Evolutionary conservation across 768 basidiomycete species (phyloP), one percentile per base, ranked within the genome.

Genomic region (Lactifluus subvellereus): DNA sequence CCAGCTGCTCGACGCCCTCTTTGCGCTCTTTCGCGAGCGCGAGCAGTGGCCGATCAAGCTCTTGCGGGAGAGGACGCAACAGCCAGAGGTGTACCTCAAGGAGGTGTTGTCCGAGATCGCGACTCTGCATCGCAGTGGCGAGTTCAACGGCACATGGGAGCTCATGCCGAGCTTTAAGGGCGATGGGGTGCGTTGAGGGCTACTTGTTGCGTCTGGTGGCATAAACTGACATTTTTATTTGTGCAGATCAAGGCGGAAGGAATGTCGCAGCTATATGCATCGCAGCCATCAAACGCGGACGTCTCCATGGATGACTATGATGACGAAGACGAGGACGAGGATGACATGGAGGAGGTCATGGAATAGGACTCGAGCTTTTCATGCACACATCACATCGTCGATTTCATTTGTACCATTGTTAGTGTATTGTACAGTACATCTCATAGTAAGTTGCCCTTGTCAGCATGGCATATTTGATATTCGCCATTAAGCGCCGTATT

Each of bases 41-140:
- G 82, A 86, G n/a, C 85, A 84, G 55, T 98, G 94, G 94, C 78
- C 83, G 61, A 85, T 94, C 72, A 87, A 86, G 66, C 76, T 82
- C 2, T 76, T 94, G 58, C 83, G 90, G 48, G 88, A 91, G 69
- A 83, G 82, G 65, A 90, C 89, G 0, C 87, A 91, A 71, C 92
- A 96, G 71, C 91, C 92, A 1, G 90, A 92, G 72, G 84, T 79
- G 11, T 94, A 91, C 71, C 83, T 96, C 66, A 92, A 92, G 71
- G 91, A 94, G 68, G 84, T 89, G 3, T 76, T 96, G 35, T 77
- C 76, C 33, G 88, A 91, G 66, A 86, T 94, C 54, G 93, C 87
- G 4, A 82, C 78, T 58, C 77, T 93, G 52, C 85, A 92, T 72
- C 84, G 87, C 55, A 85, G 84, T 51, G 93, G 93, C 43, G 91